Evolutionary conservation across 1,284 basidiomycete genomes (phyloP), one percentile per base, ranked within the genome.

Genomic region (Microbotryum saponariae): DNA sequence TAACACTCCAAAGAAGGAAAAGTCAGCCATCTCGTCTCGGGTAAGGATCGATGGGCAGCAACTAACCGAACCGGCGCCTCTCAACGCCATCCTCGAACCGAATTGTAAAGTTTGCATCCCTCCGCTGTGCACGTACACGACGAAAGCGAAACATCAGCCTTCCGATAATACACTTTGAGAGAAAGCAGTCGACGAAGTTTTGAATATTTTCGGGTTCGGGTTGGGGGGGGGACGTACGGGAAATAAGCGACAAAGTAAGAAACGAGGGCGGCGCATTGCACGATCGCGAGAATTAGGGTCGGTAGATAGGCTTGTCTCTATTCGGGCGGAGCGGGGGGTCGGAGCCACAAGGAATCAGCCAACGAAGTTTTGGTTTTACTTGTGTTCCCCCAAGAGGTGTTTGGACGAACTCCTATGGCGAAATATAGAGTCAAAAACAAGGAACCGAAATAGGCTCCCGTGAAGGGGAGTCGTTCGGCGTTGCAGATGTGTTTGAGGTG

Each of bases 401-500:
- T 31, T 16, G 6, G 20, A 74, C 86, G 70, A 74, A 91, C 89
- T 23, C 85, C 88, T 52, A 96, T 79, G 0, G 91, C 85, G 74
- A 94, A 93, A 75, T 90, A 93, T 16, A 96, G 80, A 1, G 92
- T 96, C 7, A 91, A 79, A 6, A 79, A 86, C 4, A 96, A 79
- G 64, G 87, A 90, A 29, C 79, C 78, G 68, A 97, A 82, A 77
- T 97, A 97, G 4, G 89, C 82, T 44, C 81, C 71, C 5, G 91
- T 89, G 78, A 97, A 96, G 0, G 91, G 91, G 3, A 96, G 79
- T 42, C 92, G 83, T 72, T 94, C 90, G 73, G 82, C 81, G 3
- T 89, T 87, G 53, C 89, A 71, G 65, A 97, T 81, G 73, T 97
- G 92, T 76, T 91, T 92, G 70, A 91, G 62, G 76, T 97, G 92